A percentile compares a stretch with the other conserved stretches of the same genome.
These are phyloP conservation scores for Yamadazyma ubonensis DNA, from an alignment of 805 yeast species.

Conservation along the genomic window DNA sequence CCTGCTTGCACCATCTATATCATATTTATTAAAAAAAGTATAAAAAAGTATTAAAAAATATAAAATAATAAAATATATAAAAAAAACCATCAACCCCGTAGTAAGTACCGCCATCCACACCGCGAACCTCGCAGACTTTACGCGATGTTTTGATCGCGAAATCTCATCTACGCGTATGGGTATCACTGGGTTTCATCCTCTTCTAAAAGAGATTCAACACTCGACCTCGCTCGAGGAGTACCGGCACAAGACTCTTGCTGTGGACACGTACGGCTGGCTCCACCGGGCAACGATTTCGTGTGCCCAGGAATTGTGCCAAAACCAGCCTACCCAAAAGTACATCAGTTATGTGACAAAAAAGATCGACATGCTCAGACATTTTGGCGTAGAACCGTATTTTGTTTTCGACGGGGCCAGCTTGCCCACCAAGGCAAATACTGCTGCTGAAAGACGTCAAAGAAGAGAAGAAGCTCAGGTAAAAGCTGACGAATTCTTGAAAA, in stretches of 20 bases:
- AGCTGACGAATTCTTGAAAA: conserved; percentile 51
- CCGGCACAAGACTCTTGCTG: conserved; percentile 75
- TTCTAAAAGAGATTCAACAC: conserved; percentile 70
- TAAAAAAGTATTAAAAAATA: too few species aligned
- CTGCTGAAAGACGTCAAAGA: conserved; percentile 54
- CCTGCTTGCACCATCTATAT: too few species aligned
- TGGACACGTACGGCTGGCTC: conserved; percentile 97
- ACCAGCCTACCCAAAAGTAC: conserved; percentile 68
- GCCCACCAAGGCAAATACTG: conserved; percentile 76
- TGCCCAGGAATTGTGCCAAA: conserved; percentile 76
- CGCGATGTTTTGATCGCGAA: background rate
- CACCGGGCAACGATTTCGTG: conserved; percentile 84
- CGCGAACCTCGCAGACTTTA: background rate
- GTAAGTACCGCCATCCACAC: background rate
- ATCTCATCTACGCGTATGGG: conserved; percentile 51
- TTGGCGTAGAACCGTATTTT: conserved; percentile 76
- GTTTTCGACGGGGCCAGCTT: conserved; percentile 92
- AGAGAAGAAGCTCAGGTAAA: conserved; percentile 57
- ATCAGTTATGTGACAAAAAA: conserved; percentile 67
- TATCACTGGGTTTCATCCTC: conserved; percentile 77
- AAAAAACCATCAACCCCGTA: too few species aligned
- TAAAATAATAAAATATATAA: too few species aligned
- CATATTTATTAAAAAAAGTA: too few species aligned
- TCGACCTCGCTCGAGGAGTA: conserved; percentile 56
- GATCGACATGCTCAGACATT: conserved; percentile 61